Base-by-base conservation (phyloP, 306 rosid genomes). In the barrel medic (Medicago truncatula) region DNA sequence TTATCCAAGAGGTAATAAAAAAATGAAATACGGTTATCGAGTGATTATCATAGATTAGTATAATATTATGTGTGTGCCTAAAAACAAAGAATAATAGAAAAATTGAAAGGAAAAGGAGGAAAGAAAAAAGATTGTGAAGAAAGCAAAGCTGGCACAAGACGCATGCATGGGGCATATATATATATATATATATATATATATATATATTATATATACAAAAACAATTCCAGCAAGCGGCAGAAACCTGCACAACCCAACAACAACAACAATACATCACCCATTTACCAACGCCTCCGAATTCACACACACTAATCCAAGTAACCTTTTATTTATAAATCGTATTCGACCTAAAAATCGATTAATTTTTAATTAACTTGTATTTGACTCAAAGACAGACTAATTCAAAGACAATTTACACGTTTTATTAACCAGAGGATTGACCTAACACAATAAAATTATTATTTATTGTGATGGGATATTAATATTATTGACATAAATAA, bases 101-200 rank as follows among this genome's bases (percentile, higher is more conserved):
- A 14, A 53, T 4, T 47, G 13, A 6, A 11, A 78, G 38, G 20
- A 7, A 7, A 41, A 20, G 1, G 16, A 21, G 16, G 46, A 31
- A 18, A 7, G 10, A 39, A 40, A 74, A 46, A 9, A 28, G 5
- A 25, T 1, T n/a, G 56, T 8, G 81, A 31, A 82, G 73, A 79
- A 61, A 64, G 75, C 71, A 78, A 83, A 83, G 86, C 74, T 79
- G 86, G 83, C 84, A 61, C 75, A 78, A 71, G 90, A 78, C 61
- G 88, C 85, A 83, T 79, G 88, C 85, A 83, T 79, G 90, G 88
- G 83, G 66, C 86, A 52, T 50, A 84, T 5, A 84, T 53, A 69
- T 84, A 80, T 57, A 67, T 20, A 73, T 71, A n/a, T n/a, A n/a
- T n/a, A n/a, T n/a, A n/a, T n/a, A n/a, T n/a, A n/a, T n/a, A n/a